phyloP scores from a whole-genome alignment of 305 asterid genomes.

The Euphrasia arctica region DNA sequence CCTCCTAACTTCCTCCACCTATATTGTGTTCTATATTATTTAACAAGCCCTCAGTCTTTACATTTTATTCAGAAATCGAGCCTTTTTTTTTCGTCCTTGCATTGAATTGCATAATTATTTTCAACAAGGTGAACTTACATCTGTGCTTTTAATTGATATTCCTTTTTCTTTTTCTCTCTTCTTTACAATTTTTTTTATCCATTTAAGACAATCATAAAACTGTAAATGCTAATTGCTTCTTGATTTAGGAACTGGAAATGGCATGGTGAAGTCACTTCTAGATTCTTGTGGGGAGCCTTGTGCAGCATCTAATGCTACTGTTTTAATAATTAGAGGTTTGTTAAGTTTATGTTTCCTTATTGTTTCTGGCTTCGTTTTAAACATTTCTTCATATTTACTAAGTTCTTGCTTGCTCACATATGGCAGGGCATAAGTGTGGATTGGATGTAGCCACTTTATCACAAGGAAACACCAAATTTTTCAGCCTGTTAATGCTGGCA shows the following conservation, averaged over 20 bases:
- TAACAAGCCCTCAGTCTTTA: too few species aligned
- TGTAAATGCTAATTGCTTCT: slow-evolving; percentile 19
- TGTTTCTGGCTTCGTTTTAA: not conserved
- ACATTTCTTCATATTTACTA: slow-evolving; percentile 5
- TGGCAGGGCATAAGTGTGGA: slow-evolving; percentile 73
- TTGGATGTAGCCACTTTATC: slow-evolving; percentile 82
- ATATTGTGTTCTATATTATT: too few species aligned
- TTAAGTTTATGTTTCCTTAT: slow-evolving; percentile 10
- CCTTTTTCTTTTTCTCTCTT: not conserved
- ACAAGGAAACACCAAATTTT: slow-evolving; percentile 63
- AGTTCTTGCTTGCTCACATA: slow-evolving; percentile 23
- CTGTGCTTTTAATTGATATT: slow-evolving; percentile 7
- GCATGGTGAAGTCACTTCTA: slow-evolving; percentile 88
- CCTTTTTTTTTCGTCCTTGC: too few species aligned
- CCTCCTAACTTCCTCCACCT: too few species aligned
- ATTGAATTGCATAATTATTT: too few species aligned
- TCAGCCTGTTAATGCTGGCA: slow-evolving; percentile 89
- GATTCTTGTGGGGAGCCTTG: slow-evolving; percentile 84
- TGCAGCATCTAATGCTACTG: slow-evolving; percentile 70
- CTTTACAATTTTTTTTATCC: too few species aligned
- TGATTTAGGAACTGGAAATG: slow-evolving; percentile 88
- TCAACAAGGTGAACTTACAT: not conserved
- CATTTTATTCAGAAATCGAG: too few species aligned
- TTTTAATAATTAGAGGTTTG: slow-evolving; percentile 75
- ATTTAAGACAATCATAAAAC: not conserved